A percentile compares a stretch with the other conserved stretches of the same genome.
These are phyloP conservation scores for Tolypocladium capitatum DNA, from an alignment of 2,329 filamentous ascomycete genomes.

Conservation along the genomic window DNA sequence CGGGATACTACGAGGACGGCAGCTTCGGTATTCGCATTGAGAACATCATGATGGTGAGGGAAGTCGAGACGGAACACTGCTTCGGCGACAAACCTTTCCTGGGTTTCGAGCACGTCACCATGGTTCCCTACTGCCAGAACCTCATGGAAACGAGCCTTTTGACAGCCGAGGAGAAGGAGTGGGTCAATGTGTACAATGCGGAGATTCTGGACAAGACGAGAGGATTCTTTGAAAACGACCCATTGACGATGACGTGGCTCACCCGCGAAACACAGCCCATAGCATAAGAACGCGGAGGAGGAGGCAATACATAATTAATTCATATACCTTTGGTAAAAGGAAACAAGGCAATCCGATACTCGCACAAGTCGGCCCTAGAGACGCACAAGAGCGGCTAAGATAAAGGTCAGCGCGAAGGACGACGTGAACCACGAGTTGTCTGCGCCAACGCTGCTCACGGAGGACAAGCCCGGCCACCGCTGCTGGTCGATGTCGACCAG, in stretches of 20 bases:
- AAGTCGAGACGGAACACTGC: conserved; percentile 72
- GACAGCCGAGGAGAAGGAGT: conserved; percentile 61
- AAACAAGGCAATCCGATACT: neutral
- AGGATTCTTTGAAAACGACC: conserved; percentile 59
- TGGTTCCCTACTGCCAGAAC: conserved; percentile 89
- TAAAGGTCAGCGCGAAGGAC: conserved; percentile 61
- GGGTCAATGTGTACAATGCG: conserved; percentile 76
- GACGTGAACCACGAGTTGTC: conserved; percentile 51
- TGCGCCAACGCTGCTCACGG: conserved; percentile 35
- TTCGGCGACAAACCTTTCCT: conserved; percentile 93
- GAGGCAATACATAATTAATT: neutral
- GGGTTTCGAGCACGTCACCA: conserved; percentile 92
- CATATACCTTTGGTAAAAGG: neutral
- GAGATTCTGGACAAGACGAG: conserved; percentile 75
- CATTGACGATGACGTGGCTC: conserved; percentile 65
- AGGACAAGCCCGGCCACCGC: conserved; percentile 19
- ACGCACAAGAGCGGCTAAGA: conserved; percentile 39
- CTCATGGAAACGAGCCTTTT: conserved; percentile 66
- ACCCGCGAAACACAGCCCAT: conserved; percentile 70
- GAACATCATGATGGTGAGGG: conserved; percentile 83
- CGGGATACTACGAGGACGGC: conserved; percentile 94
- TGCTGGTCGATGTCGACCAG: conserved; percentile 22
- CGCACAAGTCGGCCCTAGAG: conserved; percentile 24
- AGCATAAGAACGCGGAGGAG: conserved; percentile 6
- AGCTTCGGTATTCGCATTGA: conserved; percentile 92